Conservation (phyloP, 495 filamentous ascomycete species). For the Penicillium diatomitis region DNA sequence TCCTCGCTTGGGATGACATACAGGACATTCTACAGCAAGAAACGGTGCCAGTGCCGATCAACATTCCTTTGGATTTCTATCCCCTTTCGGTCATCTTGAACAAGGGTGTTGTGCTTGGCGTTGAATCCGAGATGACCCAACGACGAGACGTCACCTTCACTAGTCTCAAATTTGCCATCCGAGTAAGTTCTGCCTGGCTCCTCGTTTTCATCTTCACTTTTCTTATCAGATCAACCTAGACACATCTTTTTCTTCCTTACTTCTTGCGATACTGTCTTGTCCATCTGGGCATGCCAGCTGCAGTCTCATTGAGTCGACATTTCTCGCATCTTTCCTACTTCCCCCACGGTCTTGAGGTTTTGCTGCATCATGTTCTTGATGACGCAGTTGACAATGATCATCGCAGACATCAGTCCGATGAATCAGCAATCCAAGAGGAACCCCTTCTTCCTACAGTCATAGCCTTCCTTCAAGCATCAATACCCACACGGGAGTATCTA, state of each 20-base stretch:
- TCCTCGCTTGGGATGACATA: constrained; percentile 84
- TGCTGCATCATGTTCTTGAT: constrained; percentile 89
- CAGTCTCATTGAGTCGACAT: constrained; percentile 66
- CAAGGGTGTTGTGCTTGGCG: constrained; percentile 80
- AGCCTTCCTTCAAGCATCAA: constrained; percentile 74
- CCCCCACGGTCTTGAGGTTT: constrained; percentile 81
- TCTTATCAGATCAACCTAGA: constrained; percentile 38
- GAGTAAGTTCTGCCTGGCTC: constrained; percentile 41
- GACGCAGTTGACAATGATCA: constrained; percentile 81
- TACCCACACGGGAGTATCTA: constrained; percentile 64
- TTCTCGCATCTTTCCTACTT: constrained; percentile 86
- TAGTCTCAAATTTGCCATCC: constrained; percentile 72
- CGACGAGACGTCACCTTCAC: constrained; percentile 83
- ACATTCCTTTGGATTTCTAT: constrained; percentile 75
- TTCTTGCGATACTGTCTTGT: constrained; percentile 68
- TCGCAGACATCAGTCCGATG: constrained; percentile 41
- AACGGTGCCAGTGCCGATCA: constrained; percentile 34
- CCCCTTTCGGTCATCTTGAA: constrained; percentile 76
- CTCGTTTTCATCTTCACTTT: neutral
- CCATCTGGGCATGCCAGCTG: constrained; percentile 61
- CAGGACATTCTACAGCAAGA: constrained; percentile 65
- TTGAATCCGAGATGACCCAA: constrained; percentile 88
- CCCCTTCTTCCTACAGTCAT: constrained; percentile 82
- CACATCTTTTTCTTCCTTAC: constrained; percentile 83
- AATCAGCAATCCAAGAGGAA: constrained; percentile 24